Evolutionary conservation across 495 filamentous ascomycete genomes (phyloP), one percentile per base, ranked within the genome.

Genomic region (Margaritispora aquatica): DNA sequence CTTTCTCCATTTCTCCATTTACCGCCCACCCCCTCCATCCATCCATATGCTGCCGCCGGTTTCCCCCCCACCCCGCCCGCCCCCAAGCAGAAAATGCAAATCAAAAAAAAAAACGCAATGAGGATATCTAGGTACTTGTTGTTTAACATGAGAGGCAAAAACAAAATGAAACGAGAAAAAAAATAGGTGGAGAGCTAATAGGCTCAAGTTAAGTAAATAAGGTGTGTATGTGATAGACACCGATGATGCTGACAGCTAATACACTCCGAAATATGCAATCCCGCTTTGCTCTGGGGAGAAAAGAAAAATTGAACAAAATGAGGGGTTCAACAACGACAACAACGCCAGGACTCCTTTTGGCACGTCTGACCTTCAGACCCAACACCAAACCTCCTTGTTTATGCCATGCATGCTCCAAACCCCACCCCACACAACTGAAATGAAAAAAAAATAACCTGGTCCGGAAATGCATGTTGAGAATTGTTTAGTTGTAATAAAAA

Each of bases 71-170:
- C 2, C 5, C 44, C 15, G 8, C 5, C 47, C 24, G 26, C 38
- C 38, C 11, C 38, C 38, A 44, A 44, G 38, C 38, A 50, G n/a
- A 24, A 23, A 50, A 50, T 50, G 47, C 47, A 50, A 17, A 26
- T 23, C 24, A 50, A 50, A 50, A 24, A 26, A 3, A 50, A 3
- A 50, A 50, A 50, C 47, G 20, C 20, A 48, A 48, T 4, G 24
- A 22, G 47, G 47, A 50, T 50, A 50, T 50, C 47, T 50, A n/a
- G 47, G 47, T 50, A 50, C 24, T 50, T 50, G n/a, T n/a, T n/a
- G n/a, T n/a, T n/a, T n/a, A n/a, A n/a, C n/a, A n/a, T 17, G 26
- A 50, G 3, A 50, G 20, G 21, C 21, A 47, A 22, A 5, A n/a
- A 47, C 44, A 26, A 50, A 50, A 23, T 5, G 23, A 23, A 48